Conservation (phyloP, 768 basidiomycete species). For the Termitomyces sp. region DNA sequence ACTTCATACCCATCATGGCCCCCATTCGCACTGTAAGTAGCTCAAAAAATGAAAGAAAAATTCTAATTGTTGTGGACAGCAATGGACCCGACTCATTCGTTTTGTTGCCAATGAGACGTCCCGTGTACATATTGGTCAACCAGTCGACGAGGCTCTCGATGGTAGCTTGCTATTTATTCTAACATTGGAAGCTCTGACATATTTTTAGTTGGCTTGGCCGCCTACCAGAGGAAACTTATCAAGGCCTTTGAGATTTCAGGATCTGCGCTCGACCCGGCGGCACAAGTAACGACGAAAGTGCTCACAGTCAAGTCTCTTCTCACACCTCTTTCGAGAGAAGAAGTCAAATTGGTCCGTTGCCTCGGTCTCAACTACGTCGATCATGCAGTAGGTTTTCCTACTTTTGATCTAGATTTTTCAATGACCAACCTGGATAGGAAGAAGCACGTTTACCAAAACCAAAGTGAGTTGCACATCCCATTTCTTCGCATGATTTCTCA, state of each 20-base stretch:
- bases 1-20: slow-evolving; percentile 38
- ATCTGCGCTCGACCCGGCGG: slow-evolving; percentile 61
- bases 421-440: slow-evolving; percentile 22
- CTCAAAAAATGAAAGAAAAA: neutral
- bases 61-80: slow-evolving; percentile 29
- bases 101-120: slow-evolving; percentile 77
- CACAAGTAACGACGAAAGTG: slow-evolving; percentile 58
- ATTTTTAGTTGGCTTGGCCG: slow-evolving; percentile 54
- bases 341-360: slow-evolving; percentile 71
- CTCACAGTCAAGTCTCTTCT: slow-evolving; percentile 73
- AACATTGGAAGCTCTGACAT: neutral
- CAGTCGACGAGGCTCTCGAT: slow-evolving; percentile 63
- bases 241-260: slow-evolving; percentile 72
- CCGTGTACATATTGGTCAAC: slow-evolving; percentile 74
- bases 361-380: slow-evolving; percentile 83
- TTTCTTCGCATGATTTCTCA: neutral
- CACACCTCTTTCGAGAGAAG: slow-evolving; percentile 61
- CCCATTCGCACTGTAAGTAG: slow-evolving; percentile 55
- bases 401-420: neutral
- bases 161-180: slow-evolving; percentile 30
- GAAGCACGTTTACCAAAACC: slow-evolving; percentile 67
- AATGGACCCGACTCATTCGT: slow-evolving; percentile 81
- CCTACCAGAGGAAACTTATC: slow-evolving; percentile 50
- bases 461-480: slow-evolving; percentile 37
- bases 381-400: slow-evolving; percentile 54